Conservation (phyloP, 176 grass and related monocot species). For the Elymus sibiricus region DNA sequence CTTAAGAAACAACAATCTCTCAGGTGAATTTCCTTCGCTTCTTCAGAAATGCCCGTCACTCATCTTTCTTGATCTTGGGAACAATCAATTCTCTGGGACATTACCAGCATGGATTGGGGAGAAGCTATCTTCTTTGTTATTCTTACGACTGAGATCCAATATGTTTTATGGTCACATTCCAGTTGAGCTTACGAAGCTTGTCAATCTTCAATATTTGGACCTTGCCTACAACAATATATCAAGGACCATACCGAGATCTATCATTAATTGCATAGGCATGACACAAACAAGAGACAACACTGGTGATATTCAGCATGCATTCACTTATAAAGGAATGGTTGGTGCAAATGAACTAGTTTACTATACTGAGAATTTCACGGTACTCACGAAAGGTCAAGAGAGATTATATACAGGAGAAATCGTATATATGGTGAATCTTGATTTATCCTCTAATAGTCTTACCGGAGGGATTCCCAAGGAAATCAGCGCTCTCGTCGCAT, state of each 20-base stretch:
- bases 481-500: background rate
- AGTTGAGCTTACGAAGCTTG: background rate
- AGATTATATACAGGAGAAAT: background rate
- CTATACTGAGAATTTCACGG: background rate
- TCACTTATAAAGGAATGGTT: no score
- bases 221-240: constrained; percentile 27
- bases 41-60: background rate
- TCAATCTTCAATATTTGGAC: constrained; percentile 1
- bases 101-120: constrained; percentile 13
- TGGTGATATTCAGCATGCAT: background rate
- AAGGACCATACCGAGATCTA: constrained; percentile 10
- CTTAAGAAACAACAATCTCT: background rate
- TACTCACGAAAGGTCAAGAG: constrained; percentile 32
- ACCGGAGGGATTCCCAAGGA: background rate
- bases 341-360: fast-evolving
- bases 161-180: constrained; percentile 48
- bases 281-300: background rate
- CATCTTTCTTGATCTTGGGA: background rate
- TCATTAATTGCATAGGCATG: background rate
- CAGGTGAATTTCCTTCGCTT: background rate
- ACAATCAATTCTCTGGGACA: background rate
- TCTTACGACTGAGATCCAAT: constrained; percentile 19
- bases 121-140: background rate
- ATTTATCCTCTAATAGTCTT: constrained; percentile 29
- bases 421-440: constrained; percentile 22